Evolutionary conservation across 306 rosid genomes (phyloP), one percentile per base, ranked within the genome.

Genomic region (Ammopiptanthus mongolicus): DNA sequence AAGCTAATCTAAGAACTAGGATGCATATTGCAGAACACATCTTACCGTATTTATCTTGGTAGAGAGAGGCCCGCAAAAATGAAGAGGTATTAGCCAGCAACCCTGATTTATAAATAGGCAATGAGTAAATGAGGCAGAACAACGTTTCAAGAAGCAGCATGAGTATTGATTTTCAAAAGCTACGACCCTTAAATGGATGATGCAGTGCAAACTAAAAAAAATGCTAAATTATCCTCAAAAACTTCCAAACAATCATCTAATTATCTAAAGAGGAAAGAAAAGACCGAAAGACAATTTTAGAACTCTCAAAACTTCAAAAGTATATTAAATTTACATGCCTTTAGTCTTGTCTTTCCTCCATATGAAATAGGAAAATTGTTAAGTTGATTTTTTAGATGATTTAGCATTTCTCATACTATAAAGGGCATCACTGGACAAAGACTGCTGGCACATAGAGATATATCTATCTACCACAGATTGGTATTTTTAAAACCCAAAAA

Each of bases 401-500:
- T 60, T 42, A 18, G 69, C 48, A 73, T 60, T 57, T 42, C 60
- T 22, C 55, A 83, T 65, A 75, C 88, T 88, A 86, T 82, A 74
- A 82, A 79, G 87, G 74, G 83, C 82, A 67, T 79, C 71, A 75
- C 57, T 84, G 55, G 88, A 83, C 78, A 76, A 73, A 71, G 71
- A 80, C 80, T 81, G 74, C 85, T 13, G 84, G 81, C 73, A 59
- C 77, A 74, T 65, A 81, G 81, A 46, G 84, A 86, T 88, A 89
- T 89, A 94, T 59, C 71, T 87, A 81, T 78, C 89, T 84, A 88
- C 82, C 68, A 48, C 72, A 77, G 80, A 87, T 65, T 51, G 51
- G 22, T 52, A 84, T 65, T 72, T 65, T 68, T 74, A 11, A 28
- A 70, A 65, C 73, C 79, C 68, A 63, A 62, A 63, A 34, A 31